Base-by-base conservation (phyloP, 768 basidiomycete species). In the Rhizopogon salebrosus region DNA sequence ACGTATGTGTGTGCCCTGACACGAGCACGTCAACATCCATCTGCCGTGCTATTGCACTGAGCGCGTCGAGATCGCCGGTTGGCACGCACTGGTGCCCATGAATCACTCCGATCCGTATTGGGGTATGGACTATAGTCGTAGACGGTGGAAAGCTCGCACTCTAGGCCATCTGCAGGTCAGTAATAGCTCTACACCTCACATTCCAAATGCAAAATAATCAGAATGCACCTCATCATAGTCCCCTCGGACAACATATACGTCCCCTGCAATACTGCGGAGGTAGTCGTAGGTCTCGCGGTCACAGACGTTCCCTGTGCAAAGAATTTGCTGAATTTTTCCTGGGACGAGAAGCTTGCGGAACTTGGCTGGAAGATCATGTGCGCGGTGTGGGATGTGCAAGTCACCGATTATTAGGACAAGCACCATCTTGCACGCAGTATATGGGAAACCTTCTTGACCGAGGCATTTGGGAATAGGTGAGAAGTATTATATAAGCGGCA, bases 231-330 rank as follows among this genome's bases (percentile, higher is more conserved):
- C 95, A 65, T 99, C 97, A 62, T 92, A 97, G 68, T 98, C 97
- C 3, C 97, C 97, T 60, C 85, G 79, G 2, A 95, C 95, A 39
- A 93, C 87, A 58, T 90, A 80, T 6, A 98, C 90, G 63, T 98
- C 97, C 9, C 90, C 84, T 16, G 91, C 87, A n/a, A 99, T 89
- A 13, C 91, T 93, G 58, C 92, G 79, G 22, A 99, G 77, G 74
- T 97, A 98, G 60, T 98, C 97, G 70, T 89, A 94, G 6, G 97
- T 98, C 71, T 98, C 95, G 63, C 87, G 86, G 73, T 99, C 97
- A 69, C 92, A 95, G 22, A 98, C 87, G 66, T 98, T 98, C 42
- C 97, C 97, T 0, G 95, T 98, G 68, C 93, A 97, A 23, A 98
- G 77, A 54, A 98, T 97, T 69, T 98, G 95, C 57, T 95, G 92